Conservation (phyloP, 1,284 basidiomycete species). For the Amylostereum areolatum region DNA sequence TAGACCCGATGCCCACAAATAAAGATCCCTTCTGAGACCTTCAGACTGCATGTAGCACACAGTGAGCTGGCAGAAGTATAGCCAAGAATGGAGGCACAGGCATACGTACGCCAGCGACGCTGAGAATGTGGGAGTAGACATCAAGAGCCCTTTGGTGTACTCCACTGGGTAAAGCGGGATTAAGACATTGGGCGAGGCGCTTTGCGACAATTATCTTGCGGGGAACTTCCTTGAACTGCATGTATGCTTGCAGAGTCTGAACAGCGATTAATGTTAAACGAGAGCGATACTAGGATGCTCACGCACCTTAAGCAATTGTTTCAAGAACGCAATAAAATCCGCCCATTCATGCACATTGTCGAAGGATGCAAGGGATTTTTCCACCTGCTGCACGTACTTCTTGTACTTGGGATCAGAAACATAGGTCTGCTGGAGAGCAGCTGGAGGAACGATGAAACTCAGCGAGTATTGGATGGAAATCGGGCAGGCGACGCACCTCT, state of each 20-base stretch:
- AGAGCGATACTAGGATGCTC: neutral
- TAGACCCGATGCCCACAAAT: conserved; percentile 92
- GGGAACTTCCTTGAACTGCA: conserved; percentile 93
- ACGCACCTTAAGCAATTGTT: conserved; percentile 86
- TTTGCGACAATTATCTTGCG: conserved; percentile 93
- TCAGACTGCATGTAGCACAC: conserved; percentile 53
- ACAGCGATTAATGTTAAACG: conserved; percentile 2
- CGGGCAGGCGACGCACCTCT: no score
- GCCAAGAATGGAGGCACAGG: neutral
- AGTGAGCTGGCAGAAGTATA: neutral
- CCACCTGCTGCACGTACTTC: conserved; percentile 89
- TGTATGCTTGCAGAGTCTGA: conserved; percentile 86
- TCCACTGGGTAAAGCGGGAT: conserved; percentile 93
- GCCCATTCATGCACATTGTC: conserved; percentile 99
- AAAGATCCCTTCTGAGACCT: conserved; percentile 82
- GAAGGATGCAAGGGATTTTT: conserved; percentile 89
- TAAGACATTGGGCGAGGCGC: conserved; percentile 92
- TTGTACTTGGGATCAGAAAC: conserved; percentile 90
- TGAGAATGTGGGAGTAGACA: conserved; percentile 90
- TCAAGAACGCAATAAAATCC: conserved; percentile 97
- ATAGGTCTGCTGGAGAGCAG: conserved; percentile 26
- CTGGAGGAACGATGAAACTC: neutral
- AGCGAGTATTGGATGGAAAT: no score
- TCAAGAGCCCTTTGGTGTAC: conserved; percentile 96
- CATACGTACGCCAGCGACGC: conserved; percentile 76